Base-by-base conservation (phyloP, 306 rosid species). In the Clitoria ternatea region DNA sequence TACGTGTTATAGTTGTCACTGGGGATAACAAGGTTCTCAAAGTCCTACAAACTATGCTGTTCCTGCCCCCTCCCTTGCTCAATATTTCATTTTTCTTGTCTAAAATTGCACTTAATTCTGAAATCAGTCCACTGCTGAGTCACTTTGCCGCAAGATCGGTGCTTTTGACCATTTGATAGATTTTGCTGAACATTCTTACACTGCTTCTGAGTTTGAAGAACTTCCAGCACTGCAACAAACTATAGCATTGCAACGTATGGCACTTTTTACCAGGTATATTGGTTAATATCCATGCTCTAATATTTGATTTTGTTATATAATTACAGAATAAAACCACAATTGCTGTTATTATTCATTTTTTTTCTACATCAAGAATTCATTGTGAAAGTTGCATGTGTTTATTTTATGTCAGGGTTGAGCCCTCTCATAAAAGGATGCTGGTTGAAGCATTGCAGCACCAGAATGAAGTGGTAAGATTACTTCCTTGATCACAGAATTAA, bases 1-100 rank as follows among this genome's bases (percentile, higher is more conserved):
- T 94, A 69, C 99, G 99, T 3, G 99, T 94, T 81, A 94, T 94
- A n/a, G 97, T 94, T 76, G 96, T 94, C 66, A 94, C 99, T 4
- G 99, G 99, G 43, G 99, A 94, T 80, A 94, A 91, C 89, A 94
- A 94, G 97, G 97, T 90, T 77, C 56, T 77, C 65, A 71, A 54
- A 77, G 60, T 50, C 12, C 45, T 33, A 40, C 19, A 59, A 66
- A 44, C 22, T 12, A 66, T 45, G 9, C 33, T 61, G 23, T 57
- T 73, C 33, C 26, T 65, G 42, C 29, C 40, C 67, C 70, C 50
- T 61, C n/a, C n/a, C n/a, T n/a, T n/a, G n/a, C n/a, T 69, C 35
- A 37, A 60, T 57, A 61, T 55, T 78, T 66, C 49, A 57, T 64
- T 20, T 54, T 19, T 36, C 43, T 62, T 61, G 19, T 73, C 83